These are phyloP conservation scores for Cladobotryum protrusum DNA, from an alignment of 2,329 filamentous ascomycete genomes.

Conservation along the genomic window DNA sequence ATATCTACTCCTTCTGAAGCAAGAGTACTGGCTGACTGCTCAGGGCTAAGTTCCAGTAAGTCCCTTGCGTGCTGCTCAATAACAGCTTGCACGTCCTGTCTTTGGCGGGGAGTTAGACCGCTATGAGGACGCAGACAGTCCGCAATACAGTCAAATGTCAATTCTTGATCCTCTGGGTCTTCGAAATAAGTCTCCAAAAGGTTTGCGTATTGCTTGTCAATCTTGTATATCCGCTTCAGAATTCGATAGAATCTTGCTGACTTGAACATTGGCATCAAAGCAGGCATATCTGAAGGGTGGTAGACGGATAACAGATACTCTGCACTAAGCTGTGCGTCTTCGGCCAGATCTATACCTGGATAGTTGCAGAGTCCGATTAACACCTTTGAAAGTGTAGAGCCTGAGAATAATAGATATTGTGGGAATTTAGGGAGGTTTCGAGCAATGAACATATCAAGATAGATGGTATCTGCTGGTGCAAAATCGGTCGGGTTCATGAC, in stretches of 20 bases:
- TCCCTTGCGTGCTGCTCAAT: slow-evolving; percentile 59
- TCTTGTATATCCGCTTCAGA: slow-evolving; percentile 78
- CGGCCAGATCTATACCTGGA: slow-evolving; percentile 70
- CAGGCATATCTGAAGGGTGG: slow-evolving; percentile 74
- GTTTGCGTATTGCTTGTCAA: slow-evolving; percentile 71
- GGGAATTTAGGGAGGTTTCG: slow-evolving; percentile 94
- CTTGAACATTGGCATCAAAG: slow-evolving; percentile 70
- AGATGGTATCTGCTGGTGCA: slow-evolving; percentile 75
- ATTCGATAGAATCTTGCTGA: slow-evolving; percentile 84
- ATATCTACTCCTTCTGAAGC: slow-evolving; percentile 55
- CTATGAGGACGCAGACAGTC: slow-evolving; percentile 64
- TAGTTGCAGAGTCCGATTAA: slow-evolving; percentile 79
- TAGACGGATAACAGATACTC: slow-evolving; percentile 94
- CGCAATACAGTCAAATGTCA: slow-evolving; percentile 72
- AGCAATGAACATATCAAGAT: slow-evolving; percentile 97
- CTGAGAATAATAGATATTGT: slow-evolving; percentile 87
- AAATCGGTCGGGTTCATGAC: slow-evolving; percentile 80
- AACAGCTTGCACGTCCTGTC: slow-evolving; percentile 61
- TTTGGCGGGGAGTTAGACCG: slow-evolving; percentile 61
- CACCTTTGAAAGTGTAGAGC: slow-evolving; percentile 75
- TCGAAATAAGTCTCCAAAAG: slow-evolving; percentile 79
- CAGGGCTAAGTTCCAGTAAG: slow-evolving; percentile 61
- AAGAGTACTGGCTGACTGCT: slow-evolving; percentile 59
- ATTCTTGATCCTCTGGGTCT: slow-evolving; percentile 68
- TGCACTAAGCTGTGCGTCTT: slow-evolving; percentile 93